phyloP scores from a whole-genome alignment of 176 grass and related monocot genomes.

The Saccharum spontaneum region DNA sequence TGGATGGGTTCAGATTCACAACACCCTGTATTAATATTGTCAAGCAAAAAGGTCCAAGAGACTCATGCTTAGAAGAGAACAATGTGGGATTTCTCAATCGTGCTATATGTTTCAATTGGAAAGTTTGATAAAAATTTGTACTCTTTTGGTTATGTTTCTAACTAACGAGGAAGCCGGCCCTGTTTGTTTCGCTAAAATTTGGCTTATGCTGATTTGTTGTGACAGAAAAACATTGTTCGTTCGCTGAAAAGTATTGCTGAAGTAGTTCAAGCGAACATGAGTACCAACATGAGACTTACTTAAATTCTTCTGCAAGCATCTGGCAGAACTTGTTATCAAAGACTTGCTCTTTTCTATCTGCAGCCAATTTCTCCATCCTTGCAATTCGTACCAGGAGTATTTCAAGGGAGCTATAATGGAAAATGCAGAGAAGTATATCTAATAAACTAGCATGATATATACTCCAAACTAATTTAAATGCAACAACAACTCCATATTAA shows the following conservation, averaged over 20 bases:
- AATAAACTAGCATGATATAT: conserved; percentile 9
- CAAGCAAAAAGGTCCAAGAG: neutral
- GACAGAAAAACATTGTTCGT: no score
- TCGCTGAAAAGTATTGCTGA: no score
- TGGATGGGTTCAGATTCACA: neutral
- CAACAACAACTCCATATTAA: neutral
- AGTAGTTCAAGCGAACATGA: no score
- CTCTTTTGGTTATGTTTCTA: neutral
- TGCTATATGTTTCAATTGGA: neutral
- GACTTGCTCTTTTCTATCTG: conserved; percentile 32
- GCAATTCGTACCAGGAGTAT: conserved; percentile 38
- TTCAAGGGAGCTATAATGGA: conserved; percentile 6
- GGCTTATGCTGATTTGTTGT: no score
- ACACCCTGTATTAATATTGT: conserved; percentile 2
- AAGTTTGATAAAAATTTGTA: neutral
- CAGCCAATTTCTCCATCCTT: conserved; percentile 52
- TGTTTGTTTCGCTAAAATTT: no score
- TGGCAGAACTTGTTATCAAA: conserved; percentile 42
- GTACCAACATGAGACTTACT: conserved; percentile 36
- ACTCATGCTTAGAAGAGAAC: neutral
- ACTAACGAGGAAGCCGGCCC: neutral
- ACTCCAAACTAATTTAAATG: neutral
- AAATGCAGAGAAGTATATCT: neutral
- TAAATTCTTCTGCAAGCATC: conserved; percentile 62
- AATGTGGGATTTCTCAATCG: neutral